Percentiles rank a stretch among this genome's conserved stretches.
Evolutionary conservation across 1,284 basidiomycete genomes (phyloP).

Genomic region (Microbotryum saponariae): DNA sequence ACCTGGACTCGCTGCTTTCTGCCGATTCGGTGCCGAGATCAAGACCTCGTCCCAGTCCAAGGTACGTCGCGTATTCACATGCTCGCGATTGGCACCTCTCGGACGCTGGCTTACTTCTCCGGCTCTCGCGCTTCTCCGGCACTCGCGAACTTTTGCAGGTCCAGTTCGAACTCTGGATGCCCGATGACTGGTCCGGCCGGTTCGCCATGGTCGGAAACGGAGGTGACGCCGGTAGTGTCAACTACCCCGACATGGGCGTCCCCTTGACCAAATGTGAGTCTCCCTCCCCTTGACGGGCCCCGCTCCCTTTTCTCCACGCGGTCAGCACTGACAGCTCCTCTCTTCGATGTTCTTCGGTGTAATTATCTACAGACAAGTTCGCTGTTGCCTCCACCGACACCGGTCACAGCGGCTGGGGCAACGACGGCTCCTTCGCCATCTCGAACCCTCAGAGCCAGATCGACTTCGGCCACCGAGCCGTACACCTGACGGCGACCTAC

Average conservation of each 20-base stretch:
- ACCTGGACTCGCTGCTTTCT: constrained; percentile 19
- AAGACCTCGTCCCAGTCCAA: constrained; percentile 15
- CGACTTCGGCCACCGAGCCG: constrained; percentile 34
- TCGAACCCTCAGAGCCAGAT: constrained; percentile 26
- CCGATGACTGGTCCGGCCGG: constrained; percentile 25
- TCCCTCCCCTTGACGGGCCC: too few species aligned
- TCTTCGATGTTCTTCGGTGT: background rate
- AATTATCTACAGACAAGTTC: constrained; percentile 2
- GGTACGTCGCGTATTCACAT: background rate
- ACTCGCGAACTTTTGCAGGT: constrained; percentile 1
- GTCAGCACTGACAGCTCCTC: background rate
- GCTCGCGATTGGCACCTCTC: background rate
- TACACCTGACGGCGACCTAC: constrained; percentile 31
- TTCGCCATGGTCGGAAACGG: constrained; percentile 34
- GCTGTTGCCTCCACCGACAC: constrained; percentile 27
- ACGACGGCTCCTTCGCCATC: constrained; percentile 30
- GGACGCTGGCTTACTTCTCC: background rate
- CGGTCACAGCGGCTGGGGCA: constrained; percentile 25
- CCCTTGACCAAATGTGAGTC: constrained; percentile 16
- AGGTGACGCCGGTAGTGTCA: constrained; percentile 28
- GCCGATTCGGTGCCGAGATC: constrained; percentile 29
- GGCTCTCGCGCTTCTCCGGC: too few species aligned
- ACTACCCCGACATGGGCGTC: constrained; percentile 26
- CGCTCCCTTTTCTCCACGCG: background rate
- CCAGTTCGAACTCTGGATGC: constrained; percentile 35